These are phyloP conservation scores for Candida coquimbonensis DNA, from an alignment of 805 yeast genomes.

Conservation along the genomic window DNA sequence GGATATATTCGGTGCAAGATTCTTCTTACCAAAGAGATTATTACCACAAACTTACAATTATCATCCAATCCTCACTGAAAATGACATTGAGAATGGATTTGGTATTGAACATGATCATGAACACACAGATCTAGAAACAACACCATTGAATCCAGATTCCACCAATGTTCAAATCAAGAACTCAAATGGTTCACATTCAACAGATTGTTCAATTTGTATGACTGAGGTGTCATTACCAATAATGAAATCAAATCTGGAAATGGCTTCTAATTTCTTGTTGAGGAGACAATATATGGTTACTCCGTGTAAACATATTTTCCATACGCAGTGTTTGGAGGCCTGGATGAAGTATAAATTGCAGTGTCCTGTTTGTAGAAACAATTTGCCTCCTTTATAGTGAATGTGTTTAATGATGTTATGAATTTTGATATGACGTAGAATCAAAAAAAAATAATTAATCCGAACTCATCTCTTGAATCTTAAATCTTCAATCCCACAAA, in stretches of 20 bases:
- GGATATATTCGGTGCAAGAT: conserved; percentile 67
- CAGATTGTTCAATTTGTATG: conserved; percentile 89
- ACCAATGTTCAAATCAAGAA: conserved; percentile 24
- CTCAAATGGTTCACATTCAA: conserved; percentile 32
- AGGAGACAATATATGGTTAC: conserved; percentile 66
- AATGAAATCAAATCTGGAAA: conserved; percentile 20
- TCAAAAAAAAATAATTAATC: not conserved
- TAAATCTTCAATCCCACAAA: too few species aligned
- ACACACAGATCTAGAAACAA: conserved; percentile 13
- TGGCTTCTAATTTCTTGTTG: conserved; percentile 16
- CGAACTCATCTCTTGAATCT: too few species aligned
- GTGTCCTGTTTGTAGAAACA: conserved; percentile 87
- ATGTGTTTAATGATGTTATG: not conserved
- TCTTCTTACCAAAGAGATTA: conserved; percentile 68
- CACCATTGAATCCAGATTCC: conserved; percentile 16
- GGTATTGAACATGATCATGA: conserved; percentile 42
- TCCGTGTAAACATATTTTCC: conserved; percentile 89
- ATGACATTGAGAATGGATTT: conserved; percentile 58
- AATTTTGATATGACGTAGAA: not conserved
- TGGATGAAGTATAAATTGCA: conserved; percentile 94
- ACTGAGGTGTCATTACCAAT: conserved; percentile 58
- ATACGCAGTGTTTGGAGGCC: conserved; percentile 76
- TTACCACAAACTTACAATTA: conserved; percentile 82
- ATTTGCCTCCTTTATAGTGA: conserved; percentile 75
- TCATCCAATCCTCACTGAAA: conserved; percentile 56